phyloP scores from a whole-genome alignment of 305 asterid genomes.

The Stenogyne calaminthoides region DNA sequence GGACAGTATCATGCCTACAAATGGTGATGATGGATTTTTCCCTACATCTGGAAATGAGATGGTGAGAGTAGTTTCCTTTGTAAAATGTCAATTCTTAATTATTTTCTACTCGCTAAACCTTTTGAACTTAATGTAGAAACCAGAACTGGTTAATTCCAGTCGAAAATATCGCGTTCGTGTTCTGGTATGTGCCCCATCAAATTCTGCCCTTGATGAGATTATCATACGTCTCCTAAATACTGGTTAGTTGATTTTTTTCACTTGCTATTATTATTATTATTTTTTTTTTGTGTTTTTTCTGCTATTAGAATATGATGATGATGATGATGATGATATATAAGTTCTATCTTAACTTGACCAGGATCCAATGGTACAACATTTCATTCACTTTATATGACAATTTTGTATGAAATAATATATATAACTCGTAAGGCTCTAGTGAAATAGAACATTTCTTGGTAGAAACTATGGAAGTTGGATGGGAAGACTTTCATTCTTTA shows the following conservation, averaged over 20 bases:
- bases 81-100: constrained; percentile 1
- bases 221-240: constrained; percentile 78
- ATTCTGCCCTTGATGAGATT: constrained; percentile 99
- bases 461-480: constrained; percentile 7
- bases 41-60: constrained; percentile 96
- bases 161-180: constrained; percentile 97
- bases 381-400: not conserved
- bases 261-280: constrained; percentile 21
- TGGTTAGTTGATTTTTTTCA: constrained; percentile 48
- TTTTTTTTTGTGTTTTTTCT: constrained; percentile 7
- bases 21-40: constrained; percentile 96
- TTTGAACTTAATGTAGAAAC: constrained; percentile 59
- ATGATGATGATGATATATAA: constrained; percentile 7
- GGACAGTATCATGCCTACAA: constrained; percentile 76
- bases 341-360: constrained; percentile 21
- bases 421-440: constrained; percentile 14
- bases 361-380: constrained; percentile 18
- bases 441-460: constrained; percentile 6
- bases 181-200: constrained; percentile 98
- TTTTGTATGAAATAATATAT: constrained; percentile 6
- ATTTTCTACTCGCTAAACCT: constrained; percentile 30
- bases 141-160: constrained; percentile 85
- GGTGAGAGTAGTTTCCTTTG: constrained; percentile 49
- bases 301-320: constrained; percentile 15
- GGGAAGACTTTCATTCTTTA: not conserved